A percentile compares a stretch with the other conserved stretches of the same genome.
Conservation (phyloP, 148 eudicot species). For the Euryodendron excelsum region DNA sequence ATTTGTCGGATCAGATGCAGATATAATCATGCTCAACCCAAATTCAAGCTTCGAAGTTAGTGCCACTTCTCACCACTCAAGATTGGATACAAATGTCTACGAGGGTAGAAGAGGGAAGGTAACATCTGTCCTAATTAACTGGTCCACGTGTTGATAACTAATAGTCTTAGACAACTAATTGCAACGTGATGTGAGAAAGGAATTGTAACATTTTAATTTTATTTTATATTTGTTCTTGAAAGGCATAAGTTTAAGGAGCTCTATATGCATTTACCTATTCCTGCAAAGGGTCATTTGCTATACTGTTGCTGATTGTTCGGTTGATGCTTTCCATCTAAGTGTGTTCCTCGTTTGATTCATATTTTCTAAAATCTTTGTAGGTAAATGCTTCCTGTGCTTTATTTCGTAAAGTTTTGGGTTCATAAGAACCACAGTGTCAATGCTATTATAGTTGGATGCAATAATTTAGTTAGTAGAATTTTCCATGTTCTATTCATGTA, state of each 20-base stretch:
- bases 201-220: background rate
- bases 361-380: background rate
- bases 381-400: background rate
- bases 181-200: background rate
- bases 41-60: constrained; percentile 76
- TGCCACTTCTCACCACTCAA: constrained; percentile 67
- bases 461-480: too few relatives aligned
- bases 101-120: constrained; percentile 93
- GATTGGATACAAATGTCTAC: constrained; percentile 82
- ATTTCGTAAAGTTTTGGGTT: background rate
- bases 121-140: constrained; percentile 15
- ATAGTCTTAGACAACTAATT: background rate
- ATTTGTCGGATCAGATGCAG: constrained; percentile 95
- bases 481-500: too few relatives aligned
- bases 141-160: constrained; percentile 1
- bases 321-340: background rate
- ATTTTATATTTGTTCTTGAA: background rate
- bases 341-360: background rate
- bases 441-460: background rate
- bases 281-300: background rate
- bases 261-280: background rate
- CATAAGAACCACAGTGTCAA: background rate
- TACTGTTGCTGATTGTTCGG: background rate
- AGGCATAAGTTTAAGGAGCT: background rate
- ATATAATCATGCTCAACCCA: constrained; percentile 89